phyloP scores from a whole-genome alignment of 164 flowering plant species.

The Tetrastigma voinierianum region DNA sequence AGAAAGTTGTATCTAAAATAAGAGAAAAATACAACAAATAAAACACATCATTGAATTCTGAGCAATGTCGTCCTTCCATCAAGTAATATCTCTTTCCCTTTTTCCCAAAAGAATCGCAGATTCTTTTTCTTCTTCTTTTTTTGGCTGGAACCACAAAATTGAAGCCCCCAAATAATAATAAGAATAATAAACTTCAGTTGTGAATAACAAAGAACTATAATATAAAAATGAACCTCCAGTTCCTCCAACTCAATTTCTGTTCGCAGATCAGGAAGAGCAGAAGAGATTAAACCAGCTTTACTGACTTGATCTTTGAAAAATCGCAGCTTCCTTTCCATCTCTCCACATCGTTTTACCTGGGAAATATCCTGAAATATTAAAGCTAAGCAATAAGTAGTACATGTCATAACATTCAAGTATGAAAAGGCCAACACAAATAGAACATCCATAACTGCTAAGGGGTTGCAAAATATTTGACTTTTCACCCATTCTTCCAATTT shows the following conservation, averaged over 20 bases:
- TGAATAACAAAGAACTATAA: no score
- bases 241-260: constrained; percentile 74
- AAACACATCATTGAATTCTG: not conserved
- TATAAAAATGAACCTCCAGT: constrained; percentile 59
- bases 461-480: no score
- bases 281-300: constrained; percentile 68
- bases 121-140: not conserved
- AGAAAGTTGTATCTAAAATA: constrained; percentile 67
- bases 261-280: constrained; percentile 52
- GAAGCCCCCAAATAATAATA: no score
- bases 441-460: no score
- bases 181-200: no score
- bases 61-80: not conserved
- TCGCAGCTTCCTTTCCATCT: constrained; percentile 90
- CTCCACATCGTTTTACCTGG: constrained; percentile 95
- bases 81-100: not conserved
- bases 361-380: constrained; percentile 22
- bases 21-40: constrained; percentile 16
- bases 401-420: not conserved
- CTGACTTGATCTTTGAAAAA: constrained; percentile 85
- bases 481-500: no score
- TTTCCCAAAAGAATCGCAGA: not conserved
- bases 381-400: not conserved
- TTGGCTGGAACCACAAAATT: not conserved
- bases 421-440: not conserved